Evolutionary conservation across 1,284 basidiomycete species (phyloP), one percentile per base, ranked within the genome.

Genomic region (Mycena sp.): DNA sequence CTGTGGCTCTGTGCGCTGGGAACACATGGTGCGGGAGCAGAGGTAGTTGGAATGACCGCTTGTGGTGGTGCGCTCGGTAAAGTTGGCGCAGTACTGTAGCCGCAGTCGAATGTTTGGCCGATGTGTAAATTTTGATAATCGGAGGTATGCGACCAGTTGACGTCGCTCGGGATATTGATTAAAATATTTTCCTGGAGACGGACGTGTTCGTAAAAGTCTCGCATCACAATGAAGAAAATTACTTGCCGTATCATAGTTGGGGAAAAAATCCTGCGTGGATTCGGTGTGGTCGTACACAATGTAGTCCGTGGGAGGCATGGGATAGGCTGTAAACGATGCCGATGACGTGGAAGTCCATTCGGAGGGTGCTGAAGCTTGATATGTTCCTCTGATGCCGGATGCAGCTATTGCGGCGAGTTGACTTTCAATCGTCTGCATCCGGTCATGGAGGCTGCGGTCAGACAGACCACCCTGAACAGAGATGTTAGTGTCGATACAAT

Each of bases 361-460:
- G n/a, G n/a, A n/a, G n/a, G n/a, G n/a, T n/a, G n/a, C n/a, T n/a
- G n/a, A 35, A 50, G 4, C 11, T 40, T 26, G 46, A 16, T 28
- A 25, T 14, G n/a, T 35, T 19, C 21, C 35, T n/a, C n/a, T n/a
- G n/a, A n/a, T n/a, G 19, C 28, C 4, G 29, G 14, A 10, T 35
- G 25, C 38, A 32, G 61, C 38, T 0, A 58, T 53, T 5, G 41
- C 51, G 12, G 55, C 55, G 29, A 58, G 38, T n/a, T 52, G 54
- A 32, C 35, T 10, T 43, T 61, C 37, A 51, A 65, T 56, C 2
- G n/a, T 21, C 26, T 58, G 62, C 35, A 54, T 58, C n/a, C 62
- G 37, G 30, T 53, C 55, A 7, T 37, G 19, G 32, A 58, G 56
- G 21, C 46, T 49, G 30, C 25, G 49, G 38, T 46, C 56, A 16